phyloP scores from a whole-genome alignment of 2,329 filamentous ascomycete species.

The Pseudonectria buxi region DNA sequence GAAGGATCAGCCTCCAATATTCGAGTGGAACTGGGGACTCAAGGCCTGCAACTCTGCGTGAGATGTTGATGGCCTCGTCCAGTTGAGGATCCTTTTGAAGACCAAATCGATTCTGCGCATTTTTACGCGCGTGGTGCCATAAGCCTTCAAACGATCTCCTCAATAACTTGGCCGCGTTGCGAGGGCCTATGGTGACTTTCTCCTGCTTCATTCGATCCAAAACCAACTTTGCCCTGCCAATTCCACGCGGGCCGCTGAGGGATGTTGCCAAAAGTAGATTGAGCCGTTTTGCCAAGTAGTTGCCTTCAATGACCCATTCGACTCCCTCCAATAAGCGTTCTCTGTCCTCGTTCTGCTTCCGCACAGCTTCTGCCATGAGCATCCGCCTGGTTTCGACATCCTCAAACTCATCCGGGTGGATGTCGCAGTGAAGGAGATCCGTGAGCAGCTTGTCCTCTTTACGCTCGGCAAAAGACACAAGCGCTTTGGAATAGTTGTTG shows the following conservation, averaged over 20 bases:
- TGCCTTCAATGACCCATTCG: slow-evolving; percentile 21
- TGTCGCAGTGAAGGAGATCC: slow-evolving; percentile 40
- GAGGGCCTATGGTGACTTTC: slow-evolving; percentile 11
- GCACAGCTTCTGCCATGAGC: slow-evolving; percentile 29
- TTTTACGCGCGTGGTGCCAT: slow-evolving; percentile 20
- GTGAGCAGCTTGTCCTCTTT: slow-evolving; percentile 45
- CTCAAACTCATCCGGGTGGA: slow-evolving; percentile 52
- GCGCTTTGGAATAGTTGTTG: slow-evolving; percentile 57
- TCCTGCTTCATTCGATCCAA: slow-evolving; percentile 28
- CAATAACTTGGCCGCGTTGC: slow-evolving; percentile 11
- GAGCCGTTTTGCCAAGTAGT: slow-evolving; percentile 16
- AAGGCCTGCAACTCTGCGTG: slow-evolving; percentile 23
- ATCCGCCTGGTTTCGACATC: slow-evolving; percentile 34
- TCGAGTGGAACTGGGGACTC: slow-evolving; percentile 28
- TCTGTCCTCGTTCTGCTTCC: slow-evolving; percentile 30
- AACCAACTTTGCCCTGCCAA: slow-evolving; percentile 19
- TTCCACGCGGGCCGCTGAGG: slow-evolving; percentile 2
- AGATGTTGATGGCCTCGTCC: slow-evolving; percentile 25
- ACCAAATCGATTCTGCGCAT: slow-evolving; percentile 7
- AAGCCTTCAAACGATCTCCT: slow-evolving; percentile 20
- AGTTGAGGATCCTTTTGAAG: slow-evolving; percentile 15
- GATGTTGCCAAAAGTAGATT: slow-evolving; percentile 13
- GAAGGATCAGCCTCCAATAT: slow-evolving; percentile 39
- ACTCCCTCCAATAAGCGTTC: slow-evolving; percentile 40
- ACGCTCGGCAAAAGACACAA: slow-evolving; percentile 56